Evolutionary conservation across 225 moss, liverwort and hornwort genomes (phyloP).

Genomic region (Lunularia cruciata): DNA sequence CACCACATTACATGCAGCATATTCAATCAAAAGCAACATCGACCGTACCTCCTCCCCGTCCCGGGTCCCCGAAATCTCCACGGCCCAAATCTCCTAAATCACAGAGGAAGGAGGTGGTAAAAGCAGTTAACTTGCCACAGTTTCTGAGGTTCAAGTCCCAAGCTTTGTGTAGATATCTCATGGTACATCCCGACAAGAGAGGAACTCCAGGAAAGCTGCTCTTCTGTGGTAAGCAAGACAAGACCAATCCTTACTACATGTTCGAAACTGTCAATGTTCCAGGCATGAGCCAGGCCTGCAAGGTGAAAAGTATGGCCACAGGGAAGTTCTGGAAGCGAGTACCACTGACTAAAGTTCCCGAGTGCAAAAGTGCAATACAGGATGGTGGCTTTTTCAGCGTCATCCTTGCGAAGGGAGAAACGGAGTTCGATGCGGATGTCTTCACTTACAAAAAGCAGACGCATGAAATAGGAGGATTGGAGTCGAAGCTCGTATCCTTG

Average conservation of each 20-base stretch:
- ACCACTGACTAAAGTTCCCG: slow-evolving; percentile 35
- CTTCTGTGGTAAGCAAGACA: slow-evolving; percentile 43
- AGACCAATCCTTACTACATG: slow-evolving; percentile 38
- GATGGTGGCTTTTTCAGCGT: slow-evolving; percentile 34
- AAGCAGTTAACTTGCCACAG: slow-evolving; percentile 16
- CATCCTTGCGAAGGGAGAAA: slow-evolving; percentile 34
- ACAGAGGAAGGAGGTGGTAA: neutral
- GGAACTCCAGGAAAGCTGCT: slow-evolving; percentile 35
- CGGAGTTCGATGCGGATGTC: slow-evolving; percentile 37
- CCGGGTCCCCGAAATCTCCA: neutral
- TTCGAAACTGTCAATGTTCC: slow-evolving; percentile 44
- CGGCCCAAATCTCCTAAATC: neutral
- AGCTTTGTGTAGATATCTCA: slow-evolving; percentile 39
- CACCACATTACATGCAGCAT: slow-evolving; percentile 24
- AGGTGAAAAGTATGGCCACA: slow-evolving; percentile 35
- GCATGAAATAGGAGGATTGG: slow-evolving; percentile 37
- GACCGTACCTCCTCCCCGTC: slow-evolving; percentile 7
- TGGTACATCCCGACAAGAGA: slow-evolving; percentile 35
- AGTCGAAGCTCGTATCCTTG: slow-evolving; percentile 41
- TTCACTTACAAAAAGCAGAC: slow-evolving; percentile 35
- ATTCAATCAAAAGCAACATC: slow-evolving; percentile 21
- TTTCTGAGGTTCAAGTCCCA: slow-evolving; percentile 47
- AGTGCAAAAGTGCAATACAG: slow-evolving; percentile 41
- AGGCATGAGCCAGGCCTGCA: slow-evolving; percentile 24
- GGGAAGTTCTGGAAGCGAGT: slow-evolving; percentile 50